Percentiles rank a stretch among this genome's conserved stretches.
These are phyloP conservation scores for Phanerodontia chrysosporium DNA, from an alignment of 768 basidiomycete species.

Conservation along the genomic window DNA sequence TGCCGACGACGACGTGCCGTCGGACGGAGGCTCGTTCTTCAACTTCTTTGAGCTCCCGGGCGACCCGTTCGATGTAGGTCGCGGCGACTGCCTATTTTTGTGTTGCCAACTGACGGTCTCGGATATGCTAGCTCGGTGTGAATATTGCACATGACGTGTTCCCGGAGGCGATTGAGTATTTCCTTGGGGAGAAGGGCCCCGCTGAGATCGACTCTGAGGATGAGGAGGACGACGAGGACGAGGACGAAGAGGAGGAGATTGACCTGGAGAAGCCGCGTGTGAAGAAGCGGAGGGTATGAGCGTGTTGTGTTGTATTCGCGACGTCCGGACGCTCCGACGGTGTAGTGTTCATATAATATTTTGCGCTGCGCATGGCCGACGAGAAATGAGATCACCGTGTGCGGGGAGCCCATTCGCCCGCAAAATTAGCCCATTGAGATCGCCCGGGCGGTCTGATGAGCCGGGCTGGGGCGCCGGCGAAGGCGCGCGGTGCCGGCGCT, in stretches of 20 bases:
- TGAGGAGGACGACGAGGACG: conserved; percentile 62
- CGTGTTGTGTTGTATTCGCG: neutral
- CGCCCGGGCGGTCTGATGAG: neutral
- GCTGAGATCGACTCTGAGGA: conserved; percentile 64
- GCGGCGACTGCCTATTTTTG: neutral
- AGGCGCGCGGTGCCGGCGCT: conserved; percentile 9
- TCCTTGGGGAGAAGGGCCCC: conserved; percentile 61
- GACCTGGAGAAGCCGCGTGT: conserved; percentile 80
- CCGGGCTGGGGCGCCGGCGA: neutral
- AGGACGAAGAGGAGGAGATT: conserved; percentile 81
- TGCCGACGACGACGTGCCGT: conserved; percentile 55
- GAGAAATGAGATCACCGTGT: neutral
- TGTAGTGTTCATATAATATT: neutral
- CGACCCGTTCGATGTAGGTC: conserved; percentile 66
- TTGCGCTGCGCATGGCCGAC: neutral
- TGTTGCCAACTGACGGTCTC: conserved; percentile 8
- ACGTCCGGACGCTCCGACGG: neutral
- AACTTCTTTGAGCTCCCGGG: conserved; percentile 72
- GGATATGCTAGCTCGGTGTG: conserved; percentile 58
- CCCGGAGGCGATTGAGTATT: conserved; percentile 77
- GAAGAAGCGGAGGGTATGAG: conserved; percentile 64
- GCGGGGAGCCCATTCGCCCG: neutral
- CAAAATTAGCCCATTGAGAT: neutral
- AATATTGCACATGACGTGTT: conserved; percentile 75
- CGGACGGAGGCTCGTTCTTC: conserved; percentile 82